Conservation (phyloP, 2,329 filamentous ascomycete genomes). For the Trichoderma semiorbis region DNA sequence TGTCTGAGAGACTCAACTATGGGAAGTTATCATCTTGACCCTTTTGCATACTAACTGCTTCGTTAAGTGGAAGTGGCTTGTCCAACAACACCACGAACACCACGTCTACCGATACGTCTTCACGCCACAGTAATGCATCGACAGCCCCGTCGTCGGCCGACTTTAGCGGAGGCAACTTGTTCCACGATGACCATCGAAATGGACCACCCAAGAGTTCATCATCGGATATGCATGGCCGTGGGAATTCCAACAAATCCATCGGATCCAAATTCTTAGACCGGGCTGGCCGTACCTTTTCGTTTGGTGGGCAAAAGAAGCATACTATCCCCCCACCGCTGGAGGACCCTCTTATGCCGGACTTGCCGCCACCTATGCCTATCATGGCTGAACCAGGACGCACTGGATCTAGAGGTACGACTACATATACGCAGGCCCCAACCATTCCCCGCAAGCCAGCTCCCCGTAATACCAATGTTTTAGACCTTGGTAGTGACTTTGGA, state of each 20-base stretch:
- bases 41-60: slow-evolving; percentile 33
- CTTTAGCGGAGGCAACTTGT: slow-evolving; percentile 24
- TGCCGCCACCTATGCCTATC: slow-evolving; percentile 38
- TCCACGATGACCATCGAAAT: slow-evolving; percentile 30
- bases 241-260: slow-evolving; percentile 45
- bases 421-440: slow-evolving; percentile 48
- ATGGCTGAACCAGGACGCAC: slow-evolving; percentile 31
- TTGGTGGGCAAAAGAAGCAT: slow-evolving; percentile 54
- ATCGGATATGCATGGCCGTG: slow-evolving; percentile 37
- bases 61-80: slow-evolving; percentile 53
- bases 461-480: slow-evolving; percentile 39
- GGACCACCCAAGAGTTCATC: slow-evolving; percentile 16
- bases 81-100: slow-evolving; percentile 62
- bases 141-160: slow-evolving; percentile 58
- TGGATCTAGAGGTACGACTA: slow-evolving; percentile 49
- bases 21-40: background rate
- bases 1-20: background rate
- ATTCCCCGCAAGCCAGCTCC: slow-evolving; percentile 50
- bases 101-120: slow-evolving; percentile 57
- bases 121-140: slow-evolving; percentile 60
- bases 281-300: slow-evolving; percentile 58
- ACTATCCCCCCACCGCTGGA: slow-evolving; percentile 30
- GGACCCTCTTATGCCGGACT: slow-evolving; percentile 30
- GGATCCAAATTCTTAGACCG: slow-evolving; percentile 51
- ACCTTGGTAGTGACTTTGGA: slow-evolving; percentile 56